A percentile compares a stretch with the other conserved stretches of the same genome.
phyloP scores from a whole-genome alignment of 306 rosid species.

The Acacia melanoxylon region DNA sequence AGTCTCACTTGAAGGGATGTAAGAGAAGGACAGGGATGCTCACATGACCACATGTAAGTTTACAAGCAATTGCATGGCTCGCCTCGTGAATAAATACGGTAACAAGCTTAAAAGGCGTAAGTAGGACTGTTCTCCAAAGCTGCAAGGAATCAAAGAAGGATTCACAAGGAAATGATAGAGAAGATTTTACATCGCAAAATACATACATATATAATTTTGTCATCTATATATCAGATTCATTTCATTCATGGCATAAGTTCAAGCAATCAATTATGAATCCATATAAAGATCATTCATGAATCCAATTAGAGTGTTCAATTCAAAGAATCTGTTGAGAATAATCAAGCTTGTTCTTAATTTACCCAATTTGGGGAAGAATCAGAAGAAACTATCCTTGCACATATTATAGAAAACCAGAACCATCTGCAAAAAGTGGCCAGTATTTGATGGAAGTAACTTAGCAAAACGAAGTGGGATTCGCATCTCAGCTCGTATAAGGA shows the following conservation, averaged over 20 bases:
- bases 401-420: neutral
- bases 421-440: neutral
- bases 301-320: neutral
- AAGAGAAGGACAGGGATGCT: conserved; percentile 30
- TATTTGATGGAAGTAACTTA: neutral
- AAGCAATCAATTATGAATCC: neutral
- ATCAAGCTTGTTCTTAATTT: neutral
- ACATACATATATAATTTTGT: neutral
- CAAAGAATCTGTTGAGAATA: neutral
- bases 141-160: conserved; percentile 32
- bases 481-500: neutral
- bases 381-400: neutral
- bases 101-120: conserved; percentile 69
- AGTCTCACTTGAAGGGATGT: neutral
- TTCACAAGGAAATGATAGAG: conserved; percentile 13
- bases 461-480: conserved; percentile 7
- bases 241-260: neutral
- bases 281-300: neutral
- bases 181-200: neutral
- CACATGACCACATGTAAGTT: conserved; percentile 66
- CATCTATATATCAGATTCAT: neutral
- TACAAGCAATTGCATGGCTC: conserved; percentile 70
- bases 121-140: conserved; percentile 72
- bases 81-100: conserved; percentile 73
- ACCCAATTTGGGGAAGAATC: neutral